Percentiles rank a stretch among this genome's conserved stretches.
Conservation (phyloP, 139 green algal species). For the Zygnema circumcarinatum region DNA sequence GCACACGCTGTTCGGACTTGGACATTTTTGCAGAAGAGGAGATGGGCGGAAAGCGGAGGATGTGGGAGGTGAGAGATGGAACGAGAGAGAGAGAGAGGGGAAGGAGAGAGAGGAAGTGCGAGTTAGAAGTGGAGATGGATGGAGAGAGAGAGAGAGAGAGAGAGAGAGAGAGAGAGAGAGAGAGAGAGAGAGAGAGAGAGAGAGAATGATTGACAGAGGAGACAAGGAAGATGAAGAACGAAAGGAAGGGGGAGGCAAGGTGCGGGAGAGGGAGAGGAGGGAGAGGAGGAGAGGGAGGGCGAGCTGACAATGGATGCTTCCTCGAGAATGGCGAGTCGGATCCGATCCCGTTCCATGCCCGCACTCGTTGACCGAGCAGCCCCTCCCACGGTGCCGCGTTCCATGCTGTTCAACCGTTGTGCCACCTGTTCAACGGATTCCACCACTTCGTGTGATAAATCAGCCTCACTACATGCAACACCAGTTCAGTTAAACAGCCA, state of each 20-base stretch:
- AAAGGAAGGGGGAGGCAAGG: neutral
- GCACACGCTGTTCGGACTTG: neutral
- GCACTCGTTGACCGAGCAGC: neutral
- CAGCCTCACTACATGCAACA: no score
- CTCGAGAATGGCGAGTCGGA: constrained; percentile 63
- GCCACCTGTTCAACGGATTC: constrained; percentile 36
- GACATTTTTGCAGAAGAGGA: neutral
- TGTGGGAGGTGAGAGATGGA: neutral
- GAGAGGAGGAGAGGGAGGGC: neutral
- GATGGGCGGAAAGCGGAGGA: neutral
- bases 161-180: constrained; percentile 7
- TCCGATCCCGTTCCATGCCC: constrained; percentile 55
- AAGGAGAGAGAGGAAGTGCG: neutral
- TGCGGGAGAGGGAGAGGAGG: neutral
- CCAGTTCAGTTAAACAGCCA: no score
- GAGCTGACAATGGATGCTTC: constrained; percentile 59
- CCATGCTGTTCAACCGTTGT: constrained; percentile 41
- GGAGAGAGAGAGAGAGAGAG: neutral
- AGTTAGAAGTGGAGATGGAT: neutral
- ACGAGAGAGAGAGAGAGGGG: neutral
- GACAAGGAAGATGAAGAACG: no score
- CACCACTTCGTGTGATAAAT: no score
- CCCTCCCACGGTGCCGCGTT: neutral
- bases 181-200: neutral
- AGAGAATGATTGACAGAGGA: neutral